Base-by-base conservation (phyloP, 2,329 filamentous ascomycete species). In the Parastagonospora avenae region DNA sequence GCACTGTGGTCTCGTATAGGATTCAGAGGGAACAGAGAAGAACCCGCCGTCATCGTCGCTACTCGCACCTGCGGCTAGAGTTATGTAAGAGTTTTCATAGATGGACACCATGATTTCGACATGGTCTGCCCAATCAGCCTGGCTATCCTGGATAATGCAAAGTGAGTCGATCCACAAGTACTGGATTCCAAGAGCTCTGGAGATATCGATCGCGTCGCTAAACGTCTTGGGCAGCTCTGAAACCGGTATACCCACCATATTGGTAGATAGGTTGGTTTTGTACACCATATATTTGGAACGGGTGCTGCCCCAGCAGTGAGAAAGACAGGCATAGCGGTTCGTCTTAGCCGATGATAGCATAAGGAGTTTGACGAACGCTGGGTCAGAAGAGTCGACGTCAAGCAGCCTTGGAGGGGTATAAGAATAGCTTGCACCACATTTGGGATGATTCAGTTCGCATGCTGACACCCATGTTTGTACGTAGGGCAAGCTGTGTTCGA, bases 121-220 rank as follows among this genome's bases (percentile, higher is more conserved):
- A 14, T 46, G 43, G 12, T n/a, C n/a, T 14, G 24, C 24, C 43
- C 33, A 46, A 32, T 39, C 33, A 9, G 43, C 9, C 35, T 48
- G 16, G 28, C 29, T 39, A 29, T 54, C 48, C 33, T 57, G 50
- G n/a, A 51, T 16, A 8, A 54, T 57, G 28, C 51, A 48, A 11
- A 55, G 14, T 6, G 48, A 58, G 12, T 52, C 47, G 4, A 58
- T 52, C 51, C 52, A 55, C 1, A 55, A 12, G 29, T 52, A 46
- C 7, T 24, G 30, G 2, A 50, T 2, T 7, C 24, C 32, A 19
- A 54, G 5, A 10, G 14, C 30, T 19, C 33, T 29, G 6, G 44
- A 38, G 12, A 54, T 27, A 0, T 41, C 33, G 11, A 57, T 30
- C 16, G 51, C 55, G 7, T 57, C 55, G 30, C 10, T 29, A 14